These are phyloP conservation scores for Acacia crassicarpa DNA, from an alignment of 306 rosid species.

Conservation along the genomic window DNA sequence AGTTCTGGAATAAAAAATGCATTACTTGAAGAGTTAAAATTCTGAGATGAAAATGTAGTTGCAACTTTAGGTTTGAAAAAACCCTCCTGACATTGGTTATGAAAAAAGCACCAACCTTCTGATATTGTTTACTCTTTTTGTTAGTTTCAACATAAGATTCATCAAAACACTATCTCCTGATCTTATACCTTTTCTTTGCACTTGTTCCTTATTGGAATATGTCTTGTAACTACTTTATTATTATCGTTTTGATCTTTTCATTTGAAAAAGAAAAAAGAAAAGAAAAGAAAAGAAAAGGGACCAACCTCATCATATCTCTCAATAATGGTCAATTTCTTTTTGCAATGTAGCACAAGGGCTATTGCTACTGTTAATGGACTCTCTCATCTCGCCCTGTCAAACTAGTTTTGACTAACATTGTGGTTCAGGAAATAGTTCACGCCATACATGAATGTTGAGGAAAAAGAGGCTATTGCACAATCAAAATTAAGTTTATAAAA, in stretches of 20 bases:
- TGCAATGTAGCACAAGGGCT: not conserved
- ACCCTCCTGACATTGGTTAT: not conserved
- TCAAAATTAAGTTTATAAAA: not conserved
- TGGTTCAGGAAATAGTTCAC: not conserved
- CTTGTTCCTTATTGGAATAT: too few species aligned
- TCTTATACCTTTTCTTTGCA: too few species aligned
- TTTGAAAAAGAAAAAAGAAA: too few species aligned
- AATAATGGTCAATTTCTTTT: not conserved
- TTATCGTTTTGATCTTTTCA: too few species aligned
- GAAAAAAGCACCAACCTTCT: not conserved
- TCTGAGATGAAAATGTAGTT: slow-evolving; percentile 21
- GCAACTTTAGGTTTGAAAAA: slow-evolving; percentile 4
- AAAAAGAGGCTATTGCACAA: not conserved
- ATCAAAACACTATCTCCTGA: too few species aligned
- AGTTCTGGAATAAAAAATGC: not conserved
- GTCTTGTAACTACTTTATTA: too few species aligned
- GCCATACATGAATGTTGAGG: not conserved
- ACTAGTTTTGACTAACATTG: not conserved
- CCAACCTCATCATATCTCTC: not conserved
- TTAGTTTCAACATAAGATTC: too few species aligned
- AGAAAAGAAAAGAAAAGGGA: too few species aligned
- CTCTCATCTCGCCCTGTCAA: not conserved
- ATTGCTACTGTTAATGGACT: not conserved
- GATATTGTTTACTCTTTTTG: too few species aligned
- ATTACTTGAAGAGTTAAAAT: not conserved